phyloP scores from a whole-genome alignment of 805 yeast species.

The Cephaloascus albidus region DNA sequence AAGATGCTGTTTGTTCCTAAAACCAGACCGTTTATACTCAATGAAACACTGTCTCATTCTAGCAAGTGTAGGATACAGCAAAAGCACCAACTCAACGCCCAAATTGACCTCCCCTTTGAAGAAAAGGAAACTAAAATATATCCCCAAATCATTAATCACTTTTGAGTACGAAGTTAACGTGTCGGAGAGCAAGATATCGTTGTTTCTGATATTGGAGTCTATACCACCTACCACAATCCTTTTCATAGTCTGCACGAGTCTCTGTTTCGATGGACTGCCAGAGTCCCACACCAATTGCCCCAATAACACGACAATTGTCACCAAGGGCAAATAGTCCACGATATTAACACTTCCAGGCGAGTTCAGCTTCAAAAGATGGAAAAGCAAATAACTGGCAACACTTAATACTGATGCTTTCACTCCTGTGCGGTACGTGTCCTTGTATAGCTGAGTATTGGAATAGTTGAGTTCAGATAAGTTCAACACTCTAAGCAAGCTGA shows the following conservation, averaged over 20 bases:
- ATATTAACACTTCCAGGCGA: constrained; percentile 11
- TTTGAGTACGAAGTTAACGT: constrained; percentile 74
- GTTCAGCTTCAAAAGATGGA: constrained; percentile 6
- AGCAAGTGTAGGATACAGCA: constrained; percentile 56
- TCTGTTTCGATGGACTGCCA: constrained; percentile 26
- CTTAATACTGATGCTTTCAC: constrained; percentile 14
- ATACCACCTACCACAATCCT: constrained; percentile 54
- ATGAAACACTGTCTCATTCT: constrained; percentile 74
- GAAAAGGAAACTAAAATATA: constrained; percentile 34
- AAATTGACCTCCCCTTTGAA: constrained; percentile 8
- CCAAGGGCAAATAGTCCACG: constrained; percentile 25
- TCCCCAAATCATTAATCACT: constrained; percentile 62
- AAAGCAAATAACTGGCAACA: constrained; percentile 14
- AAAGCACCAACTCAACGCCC: constrained; percentile 20
- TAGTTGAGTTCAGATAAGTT: constrained; percentile 30
- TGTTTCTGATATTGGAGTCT: constrained; percentile 50
- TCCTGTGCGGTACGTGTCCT: constrained; percentile 24
- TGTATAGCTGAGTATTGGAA: constrained; percentile 17
- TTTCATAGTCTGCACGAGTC: constrained; percentile 39
- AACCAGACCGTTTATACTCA: constrained; percentile 47
- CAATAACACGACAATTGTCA: constrained; percentile 29
- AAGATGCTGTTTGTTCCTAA: constrained; percentile 42
- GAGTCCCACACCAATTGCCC: constrained; percentile 8
- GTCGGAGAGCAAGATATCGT: constrained; percentile 80
- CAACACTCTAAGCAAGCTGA: constrained; percentile 37